Conservation (phyloP, 305 asterid genomes). For the Fraxinus nigra region DNA sequence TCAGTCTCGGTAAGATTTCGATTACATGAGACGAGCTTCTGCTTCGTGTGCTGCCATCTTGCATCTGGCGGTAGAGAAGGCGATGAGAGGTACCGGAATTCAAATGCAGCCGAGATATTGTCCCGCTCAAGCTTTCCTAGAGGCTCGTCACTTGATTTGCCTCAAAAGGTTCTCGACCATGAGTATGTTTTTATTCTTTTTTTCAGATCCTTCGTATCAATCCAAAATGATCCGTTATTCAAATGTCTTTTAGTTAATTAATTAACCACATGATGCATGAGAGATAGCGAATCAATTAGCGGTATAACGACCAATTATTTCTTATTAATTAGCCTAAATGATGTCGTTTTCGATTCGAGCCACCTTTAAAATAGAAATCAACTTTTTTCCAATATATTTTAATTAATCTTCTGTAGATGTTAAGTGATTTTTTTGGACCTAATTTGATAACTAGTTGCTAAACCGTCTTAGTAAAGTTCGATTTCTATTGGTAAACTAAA, state of each 20-base stretch:
- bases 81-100: conserved; percentile 46
- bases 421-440: conserved; percentile 16
- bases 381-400: conserved; percentile 6
- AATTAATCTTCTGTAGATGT: neutral
- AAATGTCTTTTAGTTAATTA: conserved; percentile 13
- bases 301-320: conserved; percentile 24
- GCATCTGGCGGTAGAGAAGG: conserved; percentile 61
- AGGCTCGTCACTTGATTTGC: conserved; percentile 48
- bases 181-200: conserved; percentile 36
- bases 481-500: neutral
- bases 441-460: conserved; percentile 18
- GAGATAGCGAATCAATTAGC: conserved; percentile 7
- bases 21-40: conserved; percentile 63
- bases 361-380: conserved; percentile 18
- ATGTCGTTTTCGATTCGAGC: conserved; percentile 35
- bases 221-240: conserved; percentile 35
- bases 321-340: conserved; percentile 28
- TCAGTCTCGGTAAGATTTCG: conserved; percentile 61
- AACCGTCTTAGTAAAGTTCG: conserved; percentile 13
- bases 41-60: conserved; percentile 64
- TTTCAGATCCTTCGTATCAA: neutral
- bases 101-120: conserved; percentile 47
- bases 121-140: conserved; percentile 49
- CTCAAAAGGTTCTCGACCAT: conserved; percentile 50
- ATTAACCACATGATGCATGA: conserved; percentile 24